phyloP scores from a whole-genome alignment of 768 basidiomycete genomes.

The Pholiota molesta region DNA sequence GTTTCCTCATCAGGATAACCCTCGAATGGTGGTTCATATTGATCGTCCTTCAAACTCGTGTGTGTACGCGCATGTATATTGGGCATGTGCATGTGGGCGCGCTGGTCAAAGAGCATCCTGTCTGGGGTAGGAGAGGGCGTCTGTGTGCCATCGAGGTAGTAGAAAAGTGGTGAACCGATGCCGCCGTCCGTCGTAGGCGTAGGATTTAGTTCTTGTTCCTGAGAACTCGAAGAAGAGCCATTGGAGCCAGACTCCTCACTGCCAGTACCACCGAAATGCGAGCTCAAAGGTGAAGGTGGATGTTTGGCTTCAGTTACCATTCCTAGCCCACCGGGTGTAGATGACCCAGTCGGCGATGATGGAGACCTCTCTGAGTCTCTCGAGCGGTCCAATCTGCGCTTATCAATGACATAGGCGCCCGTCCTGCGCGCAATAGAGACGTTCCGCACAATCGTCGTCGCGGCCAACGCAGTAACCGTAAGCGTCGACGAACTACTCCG shows the following conservation, averaged over 20 bases:
- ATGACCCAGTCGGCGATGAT: background rate
- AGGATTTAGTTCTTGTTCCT: constrained; percentile 36
- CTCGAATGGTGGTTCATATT: constrained; percentile 20
- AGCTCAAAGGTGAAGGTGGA: constrained; percentile 45
- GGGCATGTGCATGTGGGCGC: constrained; percentile 21
- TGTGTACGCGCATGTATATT: constrained; percentile 3
- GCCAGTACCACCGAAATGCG: constrained; percentile 45
- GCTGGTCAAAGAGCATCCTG: constrained; percentile 24
- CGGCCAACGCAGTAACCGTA: constrained; percentile 43
- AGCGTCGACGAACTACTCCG: constrained; percentile 50
- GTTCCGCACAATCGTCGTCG: constrained; percentile 44
- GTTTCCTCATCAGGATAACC: constrained; percentile 31
- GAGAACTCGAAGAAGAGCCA: constrained; percentile 44
- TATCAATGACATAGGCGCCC: constrained; percentile 53
- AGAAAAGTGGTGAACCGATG: constrained; percentile 31
- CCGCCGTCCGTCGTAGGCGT: constrained; percentile 41
- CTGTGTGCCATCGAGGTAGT: constrained; percentile 38
- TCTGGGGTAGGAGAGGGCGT: constrained; percentile 27
- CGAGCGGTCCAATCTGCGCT: constrained; percentile 14
- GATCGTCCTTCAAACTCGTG: constrained; percentile 19
- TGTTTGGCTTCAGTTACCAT: constrained; percentile 7
- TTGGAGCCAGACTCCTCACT: constrained; percentile 25
- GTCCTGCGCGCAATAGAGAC: constrained; percentile 52
- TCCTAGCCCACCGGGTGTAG: background rate
- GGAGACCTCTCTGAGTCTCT: constrained; percentile 10